These are phyloP conservation scores for Microascus cirrosus DNA, from an alignment of 2,329 filamentous ascomycete genomes.

Conservation along the genomic window DNA sequence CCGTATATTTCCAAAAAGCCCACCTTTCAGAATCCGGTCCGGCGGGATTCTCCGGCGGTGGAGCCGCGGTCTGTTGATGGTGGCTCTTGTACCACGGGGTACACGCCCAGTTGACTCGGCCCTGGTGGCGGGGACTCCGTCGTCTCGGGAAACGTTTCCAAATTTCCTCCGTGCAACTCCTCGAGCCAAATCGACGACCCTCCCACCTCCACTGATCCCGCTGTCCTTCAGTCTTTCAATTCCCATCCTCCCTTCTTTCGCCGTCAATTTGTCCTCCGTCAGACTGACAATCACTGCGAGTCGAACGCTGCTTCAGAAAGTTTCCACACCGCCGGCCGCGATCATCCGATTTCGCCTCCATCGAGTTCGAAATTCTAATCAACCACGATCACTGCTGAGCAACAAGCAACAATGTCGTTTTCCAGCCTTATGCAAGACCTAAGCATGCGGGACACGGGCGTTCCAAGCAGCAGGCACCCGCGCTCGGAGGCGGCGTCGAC, in stretches of 20 bases:
- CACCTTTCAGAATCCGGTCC: background rate
- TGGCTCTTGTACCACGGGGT: background rate
- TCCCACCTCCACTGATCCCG: background rate
- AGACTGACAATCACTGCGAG: background rate
- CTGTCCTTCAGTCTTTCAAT: background rate
- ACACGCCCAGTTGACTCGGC: background rate
- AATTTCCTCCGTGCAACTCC: background rate
- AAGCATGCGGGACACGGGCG: slow-evolving; percentile 43
- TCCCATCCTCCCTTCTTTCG: background rate
- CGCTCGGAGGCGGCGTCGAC: slow-evolving; percentile 35
- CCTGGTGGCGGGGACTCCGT: background rate
- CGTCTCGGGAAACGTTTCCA: background rate
- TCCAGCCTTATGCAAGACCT: slow-evolving; percentile 57
- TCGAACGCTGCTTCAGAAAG: background rate
- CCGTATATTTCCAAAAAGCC: background rate
- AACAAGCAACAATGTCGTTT: slow-evolving; percentile 46
- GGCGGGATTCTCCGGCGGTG: background rate
- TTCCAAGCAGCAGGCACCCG: slow-evolving; percentile 29
- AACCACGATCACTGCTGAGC: background rate
- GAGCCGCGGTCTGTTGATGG: background rate
- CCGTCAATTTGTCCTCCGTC: background rate
- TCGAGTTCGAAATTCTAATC: background rate
- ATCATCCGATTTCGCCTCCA: background rate
- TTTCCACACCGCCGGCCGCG: background rate
- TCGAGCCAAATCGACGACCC: background rate